These are phyloP conservation scores for Trichoderma endophyticum DNA, from an alignment of 2,329 filamentous ascomycete genomes.

Conservation along the genomic window DNA sequence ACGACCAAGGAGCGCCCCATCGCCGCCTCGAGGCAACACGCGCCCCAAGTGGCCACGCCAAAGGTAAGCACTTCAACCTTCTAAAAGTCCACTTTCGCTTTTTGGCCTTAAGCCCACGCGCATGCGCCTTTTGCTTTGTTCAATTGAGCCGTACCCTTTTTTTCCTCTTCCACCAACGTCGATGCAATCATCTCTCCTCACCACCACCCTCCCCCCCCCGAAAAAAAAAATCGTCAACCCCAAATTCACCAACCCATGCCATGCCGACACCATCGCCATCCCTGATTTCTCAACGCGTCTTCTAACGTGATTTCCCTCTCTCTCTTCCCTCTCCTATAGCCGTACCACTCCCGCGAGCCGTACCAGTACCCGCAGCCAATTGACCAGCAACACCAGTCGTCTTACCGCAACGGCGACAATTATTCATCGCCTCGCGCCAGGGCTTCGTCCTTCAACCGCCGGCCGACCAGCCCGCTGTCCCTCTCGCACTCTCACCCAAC, in stretches of 20 bases:
- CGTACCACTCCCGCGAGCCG: constrained; percentile 46
- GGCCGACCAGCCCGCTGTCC: constrained; percentile 49
- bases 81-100: constrained; percentile 24
- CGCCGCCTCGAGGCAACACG: constrained; percentile 49
- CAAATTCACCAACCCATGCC: constrained; percentile 12
- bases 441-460: constrained; percentile 38
- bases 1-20: constrained; percentile 45
- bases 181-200: background rate
- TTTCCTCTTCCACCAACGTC: background rate
- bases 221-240: background rate
- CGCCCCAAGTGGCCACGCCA: constrained; percentile 42
- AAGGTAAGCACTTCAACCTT: constrained; percentile 42
- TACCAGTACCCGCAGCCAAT: constrained; percentile 46
- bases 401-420: constrained; percentile 47
- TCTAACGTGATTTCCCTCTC: constrained; percentile 26
- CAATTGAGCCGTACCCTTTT: background rate
- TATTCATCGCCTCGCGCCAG: constrained; percentile 49
- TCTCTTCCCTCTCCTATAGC: constrained; percentile 22
- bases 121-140: constrained; percentile 10
- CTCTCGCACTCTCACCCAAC: constrained; percentile 50
- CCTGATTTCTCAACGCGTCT: constrained; percentile 20
- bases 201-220: background rate
- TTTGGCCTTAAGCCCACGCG: constrained; percentile 8
- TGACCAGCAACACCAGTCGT: constrained; percentile 41
- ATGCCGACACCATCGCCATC: constrained; percentile 8